Percentiles rank a stretch among this genome's conserved stretches.
phyloP scores from a whole-genome alignment of 306 rosid species.

The Acmispon strigosus region DNA sequence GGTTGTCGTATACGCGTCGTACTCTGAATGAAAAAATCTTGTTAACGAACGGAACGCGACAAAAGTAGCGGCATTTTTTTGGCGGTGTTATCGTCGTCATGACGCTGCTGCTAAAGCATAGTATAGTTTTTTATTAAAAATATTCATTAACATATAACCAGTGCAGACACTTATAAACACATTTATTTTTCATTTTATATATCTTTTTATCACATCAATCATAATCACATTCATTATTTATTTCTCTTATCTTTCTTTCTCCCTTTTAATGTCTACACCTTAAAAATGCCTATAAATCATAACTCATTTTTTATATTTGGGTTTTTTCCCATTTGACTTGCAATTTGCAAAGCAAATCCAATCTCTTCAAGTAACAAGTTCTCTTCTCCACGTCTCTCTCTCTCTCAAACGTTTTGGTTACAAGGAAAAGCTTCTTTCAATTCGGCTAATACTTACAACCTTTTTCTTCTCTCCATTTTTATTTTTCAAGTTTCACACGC shows the following conservation, averaged over 20 bases:
- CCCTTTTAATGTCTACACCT: too few relatives aligned
- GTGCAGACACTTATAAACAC: too few relatives aligned
- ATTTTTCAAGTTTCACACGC: constrained; percentile 13
- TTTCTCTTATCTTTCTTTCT: too few relatives aligned
- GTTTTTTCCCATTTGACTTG: constrained; percentile 6
- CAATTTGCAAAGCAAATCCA: too few relatives aligned
- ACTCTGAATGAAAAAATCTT: constrained; percentile 3
- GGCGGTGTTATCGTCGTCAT: not conserved
- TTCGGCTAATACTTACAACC: not conserved
- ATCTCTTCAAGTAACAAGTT: constrained; percentile 1
- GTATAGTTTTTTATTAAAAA: too few relatives aligned
- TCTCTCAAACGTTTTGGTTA: constrained; percentile 9
- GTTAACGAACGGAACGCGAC: not conserved
- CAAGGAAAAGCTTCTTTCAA: constrained; percentile 5
- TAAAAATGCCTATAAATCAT: too few relatives aligned
- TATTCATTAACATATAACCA: too few relatives aligned
- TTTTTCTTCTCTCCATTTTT: constrained; percentile 10
- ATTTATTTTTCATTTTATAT: too few relatives aligned
- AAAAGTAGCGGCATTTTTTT: constrained; percentile 16
- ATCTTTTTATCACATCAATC: too few relatives aligned
- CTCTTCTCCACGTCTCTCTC: constrained; percentile 33
- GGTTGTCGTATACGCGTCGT: constrained; percentile 21
- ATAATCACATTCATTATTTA: too few relatives aligned
- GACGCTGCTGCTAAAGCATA: not conserved
- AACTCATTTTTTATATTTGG: not conserved